These are phyloP conservation scores for Tilletia setariae DNA, from an alignment of 1,284 basidiomycete species.

Conservation along the genomic window DNA sequence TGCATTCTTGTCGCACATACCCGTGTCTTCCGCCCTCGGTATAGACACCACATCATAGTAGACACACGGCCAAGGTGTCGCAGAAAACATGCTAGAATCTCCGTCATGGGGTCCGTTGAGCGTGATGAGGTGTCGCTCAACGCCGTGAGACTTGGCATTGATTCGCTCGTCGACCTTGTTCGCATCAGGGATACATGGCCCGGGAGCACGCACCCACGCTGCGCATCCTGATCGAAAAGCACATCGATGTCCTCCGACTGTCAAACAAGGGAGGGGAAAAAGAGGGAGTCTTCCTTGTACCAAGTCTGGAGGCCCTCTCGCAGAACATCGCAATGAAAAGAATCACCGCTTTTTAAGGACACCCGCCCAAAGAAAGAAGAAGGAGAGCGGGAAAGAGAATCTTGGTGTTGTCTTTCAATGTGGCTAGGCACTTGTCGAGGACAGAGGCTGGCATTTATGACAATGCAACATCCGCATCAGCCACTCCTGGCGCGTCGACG, in stretches of 20 bases:
- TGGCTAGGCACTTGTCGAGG: conserved; percentile 98
- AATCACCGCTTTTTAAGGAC: conserved; percentile 94
- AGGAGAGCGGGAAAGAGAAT: conserved; percentile 98
- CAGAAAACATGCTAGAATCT: conserved; percentile 77
- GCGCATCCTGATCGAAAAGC: conserved; percentile 87
- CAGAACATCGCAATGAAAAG: conserved; percentile 96
- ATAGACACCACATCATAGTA: too few relatives aligned
- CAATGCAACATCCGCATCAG: conserved; percentile 80
- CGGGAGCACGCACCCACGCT: conserved; percentile 95
- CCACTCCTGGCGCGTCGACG: conserved; percentile 86
- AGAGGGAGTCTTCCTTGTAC: conserved; percentile 76
- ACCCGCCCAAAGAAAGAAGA: conserved; percentile 90
- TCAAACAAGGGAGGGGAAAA: too few relatives aligned
- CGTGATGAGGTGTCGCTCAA: conserved; percentile 73
- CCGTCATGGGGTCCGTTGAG: conserved; percentile 76
- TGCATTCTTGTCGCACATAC: conserved; percentile 58
- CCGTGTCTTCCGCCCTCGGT: too few relatives aligned
- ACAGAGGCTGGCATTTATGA: conserved; percentile 99
- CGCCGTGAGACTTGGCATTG: conserved; percentile 82
- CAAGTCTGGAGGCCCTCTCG: conserved; percentile 86
- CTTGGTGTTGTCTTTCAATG: conserved; percentile 85
- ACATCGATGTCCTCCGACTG: conserved; percentile 97
- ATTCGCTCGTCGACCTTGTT: conserved; percentile 88
- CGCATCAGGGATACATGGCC: conserved; percentile 92
- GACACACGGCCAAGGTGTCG: conserved; percentile 75